A percentile compares a stretch with the other conserved stretches of the same genome.
Conservation (phyloP, 1,139 yeast genomes). For the Trichomonascaceae sp. region DNA sequence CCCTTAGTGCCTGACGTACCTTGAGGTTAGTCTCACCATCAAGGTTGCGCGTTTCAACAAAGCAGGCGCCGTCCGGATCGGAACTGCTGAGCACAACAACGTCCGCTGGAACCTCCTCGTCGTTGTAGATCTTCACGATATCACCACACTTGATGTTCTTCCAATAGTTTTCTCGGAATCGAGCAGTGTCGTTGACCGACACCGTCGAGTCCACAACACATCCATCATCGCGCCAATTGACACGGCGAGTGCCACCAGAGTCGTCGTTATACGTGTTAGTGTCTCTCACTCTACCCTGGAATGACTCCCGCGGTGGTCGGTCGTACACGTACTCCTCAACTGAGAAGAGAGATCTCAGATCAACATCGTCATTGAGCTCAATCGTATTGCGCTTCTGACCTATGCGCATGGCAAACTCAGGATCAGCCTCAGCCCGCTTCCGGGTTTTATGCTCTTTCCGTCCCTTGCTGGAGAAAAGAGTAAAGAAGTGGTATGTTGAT, state of each 20-base stretch:
- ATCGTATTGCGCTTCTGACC: background rate
- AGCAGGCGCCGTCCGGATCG: conserved; percentile 83
- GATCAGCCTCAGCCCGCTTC: background rate
- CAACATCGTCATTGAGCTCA: background rate
- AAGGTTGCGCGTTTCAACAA: conserved; percentile 83
- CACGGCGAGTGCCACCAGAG: background rate
- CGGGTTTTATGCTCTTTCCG: background rate
- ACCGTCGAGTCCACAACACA: conserved; percentile 22
- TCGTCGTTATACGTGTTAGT: background rate
- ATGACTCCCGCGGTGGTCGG: background rate
- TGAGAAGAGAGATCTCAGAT: background rate
- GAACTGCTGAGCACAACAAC: conserved; percentile 66
- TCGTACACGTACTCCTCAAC: background rate
- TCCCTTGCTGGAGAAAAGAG: background rate
- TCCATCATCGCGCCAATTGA: background rate
- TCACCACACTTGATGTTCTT: conserved; percentile 86
- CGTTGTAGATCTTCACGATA: conserved; percentile 65
- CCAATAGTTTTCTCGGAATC: conserved; percentile 68
- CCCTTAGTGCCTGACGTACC: conserved; percentile 58
- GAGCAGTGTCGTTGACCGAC: conserved; percentile 26
- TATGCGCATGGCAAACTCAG: background rate
- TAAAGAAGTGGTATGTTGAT: background rate
- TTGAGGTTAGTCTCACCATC: conserved; percentile 96
- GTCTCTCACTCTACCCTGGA: background rate
- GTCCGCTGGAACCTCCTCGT: conserved; percentile 94